These are phyloP conservation scores for Epichloe aotearoae DNA, from an alignment of 2,329 filamentous ascomycete genomes.

Conservation along the genomic window DNA sequence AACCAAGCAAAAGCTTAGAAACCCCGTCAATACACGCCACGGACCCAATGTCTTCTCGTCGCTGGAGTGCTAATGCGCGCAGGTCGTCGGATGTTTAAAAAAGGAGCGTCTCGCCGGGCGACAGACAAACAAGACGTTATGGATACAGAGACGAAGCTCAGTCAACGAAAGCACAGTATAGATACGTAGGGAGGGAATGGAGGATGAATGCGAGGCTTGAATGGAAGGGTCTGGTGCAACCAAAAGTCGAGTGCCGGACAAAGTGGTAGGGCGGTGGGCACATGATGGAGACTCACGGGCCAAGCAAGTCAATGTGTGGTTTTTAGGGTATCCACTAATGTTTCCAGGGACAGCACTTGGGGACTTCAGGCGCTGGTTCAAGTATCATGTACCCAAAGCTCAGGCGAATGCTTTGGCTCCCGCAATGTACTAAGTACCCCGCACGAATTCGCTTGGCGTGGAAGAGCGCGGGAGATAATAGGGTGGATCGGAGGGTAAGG, in stretches of 20 bases:
- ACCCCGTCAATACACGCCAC: neutral
- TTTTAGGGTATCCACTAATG: too few species aligned
- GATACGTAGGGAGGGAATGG: neutral
- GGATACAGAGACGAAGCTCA: neutral
- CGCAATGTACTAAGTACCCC: too few species aligned
- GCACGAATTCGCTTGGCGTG: too few species aligned
- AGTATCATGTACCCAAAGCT: too few species aligned
- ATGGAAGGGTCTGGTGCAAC: neutral
- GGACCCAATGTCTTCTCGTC: neutral
- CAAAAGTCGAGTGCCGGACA: neutral
- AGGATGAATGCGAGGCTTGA: neutral
- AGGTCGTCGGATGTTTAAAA: neutral
- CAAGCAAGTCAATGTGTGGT: too few species aligned
- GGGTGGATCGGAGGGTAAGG: conserved; percentile 2
- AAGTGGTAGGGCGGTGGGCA: neutral
- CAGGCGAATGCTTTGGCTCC: rapidly evolving
- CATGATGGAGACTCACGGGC: neutral
- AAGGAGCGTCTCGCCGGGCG: neutral
- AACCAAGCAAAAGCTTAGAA: neutral
- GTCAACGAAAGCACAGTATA: neutral
- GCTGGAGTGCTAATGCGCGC: neutral
- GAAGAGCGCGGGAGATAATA: too few species aligned
- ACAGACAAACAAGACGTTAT: neutral
- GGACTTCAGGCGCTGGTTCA: too few species aligned
- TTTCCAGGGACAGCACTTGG: too few species aligned